These are phyloP conservation scores for Pseudonitzschia delicatissima DNA, from an alignment of 108 stramenopile species.

Conservation along the genomic window DNA sequence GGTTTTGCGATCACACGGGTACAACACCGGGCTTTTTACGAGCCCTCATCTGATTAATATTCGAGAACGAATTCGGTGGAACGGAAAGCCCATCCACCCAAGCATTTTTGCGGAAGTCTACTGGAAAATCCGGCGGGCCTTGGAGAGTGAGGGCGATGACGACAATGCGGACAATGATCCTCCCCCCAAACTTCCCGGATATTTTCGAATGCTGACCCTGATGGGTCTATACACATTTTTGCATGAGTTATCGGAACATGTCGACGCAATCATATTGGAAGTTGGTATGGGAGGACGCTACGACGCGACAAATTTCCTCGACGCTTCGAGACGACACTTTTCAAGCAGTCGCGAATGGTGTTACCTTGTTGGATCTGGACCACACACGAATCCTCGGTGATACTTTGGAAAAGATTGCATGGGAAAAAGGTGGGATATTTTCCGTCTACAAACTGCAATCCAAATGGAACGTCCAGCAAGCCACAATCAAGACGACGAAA, in stretches of 20 bases:
- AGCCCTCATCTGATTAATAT: slow-evolving; percentile 88
- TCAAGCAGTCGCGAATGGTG: slow-evolving; percentile 28
- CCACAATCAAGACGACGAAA: neutral
- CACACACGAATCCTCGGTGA: slow-evolving; percentile 87
- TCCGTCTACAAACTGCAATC: slow-evolving; percentile 41
- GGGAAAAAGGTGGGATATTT: slow-evolving; percentile 95
- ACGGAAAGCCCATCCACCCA: slow-evolving; percentile 75
- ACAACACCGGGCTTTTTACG: slow-evolving; percentile 82
- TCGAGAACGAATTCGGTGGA: slow-evolving; percentile 83
- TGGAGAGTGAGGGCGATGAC: slow-evolving; percentile 19
- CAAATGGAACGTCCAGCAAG: slow-evolving; percentile 11
- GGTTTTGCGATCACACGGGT: slow-evolving; percentile 59
- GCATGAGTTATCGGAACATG: slow-evolving; percentile 4
- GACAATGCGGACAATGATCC: slow-evolving; percentile 5
- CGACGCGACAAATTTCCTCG: slow-evolving; percentile 91
- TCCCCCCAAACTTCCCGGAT: slow-evolving; percentile 70
- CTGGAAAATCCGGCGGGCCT: slow-evolving; percentile 51
- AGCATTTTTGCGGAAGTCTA: slow-evolving; percentile 64
- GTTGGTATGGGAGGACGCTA: slow-evolving; percentile 95
- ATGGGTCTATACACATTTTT: slow-evolving; percentile 74
- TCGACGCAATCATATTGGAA: slow-evolving; percentile 87
- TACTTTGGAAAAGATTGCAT: slow-evolving; percentile 86
- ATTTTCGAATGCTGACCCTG: slow-evolving; percentile 90
- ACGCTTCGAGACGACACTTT: slow-evolving; percentile 28
- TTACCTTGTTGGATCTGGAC: slow-evolving; percentile 80